phyloP scores from a whole-genome alignment of 169 alveolate genomes.

The Plasmodium sp. region DNA sequence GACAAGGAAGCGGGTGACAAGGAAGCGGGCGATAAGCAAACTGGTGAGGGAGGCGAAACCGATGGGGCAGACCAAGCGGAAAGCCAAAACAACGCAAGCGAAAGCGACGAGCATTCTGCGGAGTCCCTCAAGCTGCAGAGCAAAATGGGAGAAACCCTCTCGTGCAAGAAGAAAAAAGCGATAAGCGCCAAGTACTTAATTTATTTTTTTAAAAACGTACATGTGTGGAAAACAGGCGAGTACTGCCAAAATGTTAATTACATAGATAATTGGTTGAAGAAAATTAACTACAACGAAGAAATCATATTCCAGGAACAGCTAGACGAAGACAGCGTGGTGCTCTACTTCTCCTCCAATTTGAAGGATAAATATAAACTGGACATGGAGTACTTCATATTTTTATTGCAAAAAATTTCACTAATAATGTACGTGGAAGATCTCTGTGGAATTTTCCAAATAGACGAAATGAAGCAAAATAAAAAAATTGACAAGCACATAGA shows the following conservation, averaged over 20 bases:
- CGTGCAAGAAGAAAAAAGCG: not conserved
- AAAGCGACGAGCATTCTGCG: not conserved
- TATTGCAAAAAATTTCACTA: conserved; percentile 57
- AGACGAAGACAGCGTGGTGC: not conserved
- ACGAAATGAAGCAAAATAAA: not conserved
- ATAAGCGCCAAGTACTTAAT: conserved; percentile 38
- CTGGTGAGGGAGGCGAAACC: not conserved
- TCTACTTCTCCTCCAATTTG: not conserved
- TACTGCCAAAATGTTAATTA: conserved; percentile 21
- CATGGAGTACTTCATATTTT: conserved; percentile 34
- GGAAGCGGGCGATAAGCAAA: not conserved
- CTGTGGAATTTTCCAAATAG: conserved; percentile 19
- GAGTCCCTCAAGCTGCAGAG: not conserved
- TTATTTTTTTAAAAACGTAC: conserved; percentile 34
- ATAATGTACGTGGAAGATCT: conserved; percentile 35
- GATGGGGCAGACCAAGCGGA: not conserved
- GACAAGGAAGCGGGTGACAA: not conserved
- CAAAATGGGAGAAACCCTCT: not conserved
- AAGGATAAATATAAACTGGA: not conserved
- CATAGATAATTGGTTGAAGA: conserved; percentile 1
- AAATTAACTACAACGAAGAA: not conserved
- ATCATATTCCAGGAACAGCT: conserved; percentile 5
- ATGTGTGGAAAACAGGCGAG: conserved; percentile 18
- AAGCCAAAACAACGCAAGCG: not conserved
- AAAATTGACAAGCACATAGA: not conserved